A percentile compares a stretch with the other conserved stretches of the same genome.
phyloP scores from a whole-genome alignment of 2,329 filamentous ascomycete genomes.

The Sporothrix euskadiensis region DNA sequence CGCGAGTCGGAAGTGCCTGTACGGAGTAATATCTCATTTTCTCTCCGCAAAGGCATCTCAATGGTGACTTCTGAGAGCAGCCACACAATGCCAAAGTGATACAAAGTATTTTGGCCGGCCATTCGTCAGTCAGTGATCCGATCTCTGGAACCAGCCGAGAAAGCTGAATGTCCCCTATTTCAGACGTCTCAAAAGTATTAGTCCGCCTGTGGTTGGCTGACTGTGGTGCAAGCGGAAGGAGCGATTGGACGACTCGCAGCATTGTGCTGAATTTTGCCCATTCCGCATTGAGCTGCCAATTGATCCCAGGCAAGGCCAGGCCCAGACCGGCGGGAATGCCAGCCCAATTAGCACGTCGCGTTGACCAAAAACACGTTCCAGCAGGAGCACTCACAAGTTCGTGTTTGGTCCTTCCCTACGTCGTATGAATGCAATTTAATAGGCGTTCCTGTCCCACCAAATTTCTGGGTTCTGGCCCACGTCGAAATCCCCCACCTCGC shows the following conservation, averaged over 20 bases:
- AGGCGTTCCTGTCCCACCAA: background rate
- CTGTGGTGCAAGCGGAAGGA: background rate
- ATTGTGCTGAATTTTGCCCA: background rate
- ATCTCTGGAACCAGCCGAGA: background rate
- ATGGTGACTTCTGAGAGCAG: background rate
- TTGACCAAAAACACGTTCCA: slow-evolving; percentile 8
- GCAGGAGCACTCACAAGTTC: background rate
- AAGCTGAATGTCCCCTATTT: background rate
- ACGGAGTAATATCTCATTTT: too few relatives aligned
- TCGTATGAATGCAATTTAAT: background rate
- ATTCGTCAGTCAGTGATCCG: background rate
- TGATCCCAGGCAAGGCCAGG: background rate
- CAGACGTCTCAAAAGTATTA: background rate
- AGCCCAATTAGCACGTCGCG: slow-evolving; percentile 16
- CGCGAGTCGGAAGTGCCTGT: background rate
- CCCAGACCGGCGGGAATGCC: background rate
- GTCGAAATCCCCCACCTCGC: background rate
- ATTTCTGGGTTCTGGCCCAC: background rate
- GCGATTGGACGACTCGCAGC: background rate
- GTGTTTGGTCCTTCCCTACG: background rate
- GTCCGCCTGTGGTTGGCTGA: slow-evolving; percentile 21
- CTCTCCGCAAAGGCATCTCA: too few relatives aligned
- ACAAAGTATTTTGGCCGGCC: background rate
- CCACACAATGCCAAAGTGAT: background rate
- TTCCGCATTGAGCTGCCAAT: background rate